phyloP scores from a whole-genome alignment of 352 stramenopile species.

The Globisporangium cystogenes region DNA sequence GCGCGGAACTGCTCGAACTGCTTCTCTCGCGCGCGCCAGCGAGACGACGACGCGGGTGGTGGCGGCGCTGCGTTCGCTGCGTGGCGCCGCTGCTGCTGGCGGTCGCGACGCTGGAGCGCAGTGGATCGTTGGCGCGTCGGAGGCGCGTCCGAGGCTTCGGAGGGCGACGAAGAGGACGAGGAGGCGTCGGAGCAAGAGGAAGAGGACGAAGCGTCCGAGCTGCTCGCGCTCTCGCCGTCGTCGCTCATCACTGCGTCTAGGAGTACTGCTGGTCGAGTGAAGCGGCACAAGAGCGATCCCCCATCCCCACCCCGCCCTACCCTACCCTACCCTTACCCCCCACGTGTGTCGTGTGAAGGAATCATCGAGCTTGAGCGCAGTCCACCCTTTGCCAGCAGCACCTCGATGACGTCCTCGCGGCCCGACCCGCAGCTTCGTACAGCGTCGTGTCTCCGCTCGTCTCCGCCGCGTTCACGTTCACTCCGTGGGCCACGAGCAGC shows the following conservation, averaged over 20 bases:
- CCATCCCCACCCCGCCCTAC: too few species aligned
- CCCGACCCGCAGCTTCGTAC: too few species aligned
- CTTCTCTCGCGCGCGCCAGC: constrained; percentile 51
- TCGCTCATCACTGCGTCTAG: constrained; percentile 1
- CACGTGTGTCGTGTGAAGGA: too few species aligned
- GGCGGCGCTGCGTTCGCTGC: not conserved
- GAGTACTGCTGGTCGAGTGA: too few species aligned
- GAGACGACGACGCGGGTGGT: constrained; percentile 24
- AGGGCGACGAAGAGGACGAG: not conserved
- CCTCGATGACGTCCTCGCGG: too few species aligned
- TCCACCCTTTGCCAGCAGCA: too few species aligned
- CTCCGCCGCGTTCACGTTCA: too few species aligned
- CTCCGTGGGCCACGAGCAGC: too few species aligned
- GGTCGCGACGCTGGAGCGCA: not conserved
- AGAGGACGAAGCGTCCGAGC: not conserved
- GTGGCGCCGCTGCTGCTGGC: constrained; percentile 10
- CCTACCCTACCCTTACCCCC: too few species aligned
- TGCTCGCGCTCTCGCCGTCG: not conserved
- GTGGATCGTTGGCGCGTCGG: not conserved
- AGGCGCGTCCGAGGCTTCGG: not conserved
- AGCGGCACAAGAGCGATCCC: too few species aligned
- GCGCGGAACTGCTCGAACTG: constrained; percentile 78
- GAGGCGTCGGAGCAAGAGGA: not conserved
- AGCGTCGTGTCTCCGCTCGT: too few species aligned
- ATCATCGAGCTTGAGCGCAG: too few species aligned